Evolutionary conservation across 192 early-diverging fungal genomes (phyloP), one percentile per base, ranked within the genome.

Genomic region (Lobulomyces angularis): DNA sequence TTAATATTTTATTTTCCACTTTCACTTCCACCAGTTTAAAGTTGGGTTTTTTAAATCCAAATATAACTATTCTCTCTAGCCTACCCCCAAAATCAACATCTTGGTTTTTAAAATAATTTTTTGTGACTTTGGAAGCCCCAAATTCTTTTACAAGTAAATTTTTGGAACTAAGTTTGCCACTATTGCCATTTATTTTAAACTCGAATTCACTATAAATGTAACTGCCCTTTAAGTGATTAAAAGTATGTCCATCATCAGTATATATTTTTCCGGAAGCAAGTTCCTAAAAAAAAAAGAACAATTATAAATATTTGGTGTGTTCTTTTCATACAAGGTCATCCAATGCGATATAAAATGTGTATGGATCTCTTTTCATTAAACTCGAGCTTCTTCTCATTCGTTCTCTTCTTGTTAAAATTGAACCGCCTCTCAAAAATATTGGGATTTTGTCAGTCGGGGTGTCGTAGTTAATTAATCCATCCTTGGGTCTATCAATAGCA

Each of bases 221-320:
- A 22, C 63, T 66, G 2, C 86, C 84, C 0, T 61, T 43, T 48
- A 74, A 44, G 46, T 76, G 83, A 25, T 63, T 72, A 50, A 74
- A 97, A 1, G 75, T 64, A 35, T 83, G 69, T 7, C 90, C 95
- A 48, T 98, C 95, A 58, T 98, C 95, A 33, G 85, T 50, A 48
- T 95, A 95, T 14, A 98, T 48, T n/a, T 41, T 39, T 18, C 92
- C 95, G 2, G 46, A 37, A 4, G 94, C 87, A 16, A 70, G 55
- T 6, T 76, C 79, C 56, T 64, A 47, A 35, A 17, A 35, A 28
- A 0, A 26, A 24, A 49, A 12, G n/a, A 65, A 60, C 12, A 59
- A 39, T 56, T 21, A 14, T 18, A 17, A 36, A 51, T 9, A 53
- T 1, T 23, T 30, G 34, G 9, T 45, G 8, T 27, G 22, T 8